phyloP scores from a whole-genome alignment of 176 grass and related monocot species.

The Themeda triandra region DNA sequence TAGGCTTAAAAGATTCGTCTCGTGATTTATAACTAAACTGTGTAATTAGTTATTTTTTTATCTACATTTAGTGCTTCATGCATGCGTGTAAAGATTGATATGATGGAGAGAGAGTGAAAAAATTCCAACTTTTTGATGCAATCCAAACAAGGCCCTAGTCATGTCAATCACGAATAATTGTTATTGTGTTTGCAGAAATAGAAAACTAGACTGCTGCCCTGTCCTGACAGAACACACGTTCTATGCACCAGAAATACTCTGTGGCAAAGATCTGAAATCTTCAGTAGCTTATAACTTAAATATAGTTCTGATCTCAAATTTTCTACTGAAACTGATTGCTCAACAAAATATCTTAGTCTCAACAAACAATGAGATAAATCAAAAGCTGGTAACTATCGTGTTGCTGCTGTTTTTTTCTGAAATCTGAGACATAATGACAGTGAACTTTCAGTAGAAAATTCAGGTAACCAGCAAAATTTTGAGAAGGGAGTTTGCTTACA shows the following conservation, averaged over 20 bases:
- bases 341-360: neutral
- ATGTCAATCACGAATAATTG: slow-evolving; percentile 30
- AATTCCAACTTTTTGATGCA: no score
- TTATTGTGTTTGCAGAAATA: slow-evolving; percentile 13
- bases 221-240: slow-evolving; percentile 8
- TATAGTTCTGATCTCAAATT: neutral
- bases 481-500: neutral
- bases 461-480: neutral
- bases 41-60: no score
- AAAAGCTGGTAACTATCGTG: neutral
- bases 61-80: no score
- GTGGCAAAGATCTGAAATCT: neutral
- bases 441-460: neutral
- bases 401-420: neutral
- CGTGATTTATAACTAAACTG: no score
- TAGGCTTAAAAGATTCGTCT: no score
- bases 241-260: neutral
- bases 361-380: neutral
- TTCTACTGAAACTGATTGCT: neutral
- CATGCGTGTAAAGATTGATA: no score
- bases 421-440: neutral
- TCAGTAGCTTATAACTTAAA: neutral
- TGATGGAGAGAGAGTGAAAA: no score
- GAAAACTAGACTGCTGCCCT: slow-evolving; percentile 23
- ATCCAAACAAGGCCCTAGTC: no score